Conservation (phyloP, 1,139 yeast species). For the Scheffersomyces lignicola region DNA sequence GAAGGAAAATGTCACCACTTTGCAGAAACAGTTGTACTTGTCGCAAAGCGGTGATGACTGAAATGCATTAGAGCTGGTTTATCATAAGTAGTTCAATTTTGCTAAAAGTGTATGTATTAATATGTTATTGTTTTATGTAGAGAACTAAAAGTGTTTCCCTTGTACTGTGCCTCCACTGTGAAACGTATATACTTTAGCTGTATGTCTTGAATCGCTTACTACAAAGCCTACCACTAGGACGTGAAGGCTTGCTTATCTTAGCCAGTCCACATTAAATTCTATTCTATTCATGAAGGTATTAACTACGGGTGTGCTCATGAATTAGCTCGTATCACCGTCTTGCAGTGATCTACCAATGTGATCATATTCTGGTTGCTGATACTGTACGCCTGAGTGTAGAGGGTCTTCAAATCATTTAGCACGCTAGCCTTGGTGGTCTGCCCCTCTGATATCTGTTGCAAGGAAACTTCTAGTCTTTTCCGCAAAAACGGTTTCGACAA, state of each 20-base stretch:
- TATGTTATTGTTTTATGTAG: not conserved
- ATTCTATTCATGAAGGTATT: too few species aligned
- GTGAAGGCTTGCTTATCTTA: too few species aligned
- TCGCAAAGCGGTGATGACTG: conserved; percentile 13
- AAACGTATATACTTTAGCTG: too few species aligned
- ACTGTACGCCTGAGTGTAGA: conserved; percentile 64
- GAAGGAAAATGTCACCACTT: conserved; percentile 58
- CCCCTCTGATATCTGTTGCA: conserved; percentile 73
- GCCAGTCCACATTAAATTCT: too few species aligned
- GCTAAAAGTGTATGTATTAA: not conserved
- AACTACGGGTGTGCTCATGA: too few species aligned
- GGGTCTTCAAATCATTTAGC: conserved; percentile 51
- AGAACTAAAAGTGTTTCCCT: not conserved
- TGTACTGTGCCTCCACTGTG: not conserved
- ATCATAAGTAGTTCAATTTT: too few species aligned
- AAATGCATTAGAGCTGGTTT: not conserved
- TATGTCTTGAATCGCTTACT: too few species aligned
- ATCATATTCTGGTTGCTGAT: conserved; percentile 35
- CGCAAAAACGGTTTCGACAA: conserved; percentile 88
- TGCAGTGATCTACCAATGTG: conserved; percentile 25
- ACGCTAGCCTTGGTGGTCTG: conserved; percentile 53
- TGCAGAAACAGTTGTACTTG: conserved; percentile 58
- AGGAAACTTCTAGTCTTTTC: conserved; percentile 67
- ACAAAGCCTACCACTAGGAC: too few species aligned
- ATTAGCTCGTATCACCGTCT: conserved; percentile 15